Evolutionary conservation across 805 yeast species (phyloP), one percentile per base, ranked within the genome.

Genomic region (Candida qinlingensis): DNA sequence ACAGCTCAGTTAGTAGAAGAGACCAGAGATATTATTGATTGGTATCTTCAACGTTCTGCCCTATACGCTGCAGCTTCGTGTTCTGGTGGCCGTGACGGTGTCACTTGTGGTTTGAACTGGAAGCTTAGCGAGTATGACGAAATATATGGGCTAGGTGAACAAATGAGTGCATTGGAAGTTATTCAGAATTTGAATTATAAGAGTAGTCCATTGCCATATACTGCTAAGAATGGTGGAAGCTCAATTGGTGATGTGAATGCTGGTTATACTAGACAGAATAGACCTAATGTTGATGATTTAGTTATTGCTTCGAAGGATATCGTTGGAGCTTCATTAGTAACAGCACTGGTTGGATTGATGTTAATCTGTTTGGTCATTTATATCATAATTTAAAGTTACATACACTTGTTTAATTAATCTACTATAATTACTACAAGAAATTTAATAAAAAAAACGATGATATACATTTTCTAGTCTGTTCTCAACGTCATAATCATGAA

Each of bases 31-130:
- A 49, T 56, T 8, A 64, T 70, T 41, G 65, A 67, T 51, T 55
- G 51, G 8, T 64, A 67, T 56, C 50, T 77, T 25, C 63, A 68
- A 27, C 60, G 67, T 29, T 80, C 87, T 7, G 87, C 89, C 2
- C 46, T 52, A 8, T 96, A 82, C 12, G 96, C 96, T 7, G 92
- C 96, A 1, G 68, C 71, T 53, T 78, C 92, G 1, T 91, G 98
- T 68, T 72, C 85, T 1, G 97, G 97, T 54, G 97, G 97, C 59
- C 51, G 68, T 5, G 97, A 91, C 64, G 88, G 88, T 13, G 85
- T 81, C 54, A 91, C 97, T 0, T 92, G 98, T 72, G 97, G 97
- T 30, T 60, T 77, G 49, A 75, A 87, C 60, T 91, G 98, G 98
- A 67, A 77, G 4, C 63, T 64, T 7, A 70, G 72, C 2, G 80